phyloP scores from a whole-genome alignment of 2,329 filamentous ascomycete genomes.

The Alternaria conjuncta region DNA sequence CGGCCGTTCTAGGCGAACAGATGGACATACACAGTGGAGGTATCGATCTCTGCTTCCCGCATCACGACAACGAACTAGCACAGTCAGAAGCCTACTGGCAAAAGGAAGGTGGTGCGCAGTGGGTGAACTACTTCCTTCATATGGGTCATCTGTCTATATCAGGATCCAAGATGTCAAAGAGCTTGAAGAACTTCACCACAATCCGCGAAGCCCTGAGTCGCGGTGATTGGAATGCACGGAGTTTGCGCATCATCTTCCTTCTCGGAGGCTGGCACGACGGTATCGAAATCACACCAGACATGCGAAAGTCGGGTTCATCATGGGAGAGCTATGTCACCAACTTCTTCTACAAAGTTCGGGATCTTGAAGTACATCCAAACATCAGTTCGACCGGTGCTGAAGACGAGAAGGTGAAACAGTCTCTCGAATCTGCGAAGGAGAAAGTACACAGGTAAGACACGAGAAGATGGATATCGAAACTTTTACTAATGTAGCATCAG shows the following conservation, averaged over 20 bases:
- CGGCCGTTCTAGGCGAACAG: constrained; percentile 78
- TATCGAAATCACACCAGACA: constrained; percentile 86
- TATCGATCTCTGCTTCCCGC: constrained; percentile 87
- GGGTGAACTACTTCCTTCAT: constrained; percentile 96
- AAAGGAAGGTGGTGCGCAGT: constrained; percentile 61
- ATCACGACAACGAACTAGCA: constrained; percentile 80
- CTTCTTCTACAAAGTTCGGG: constrained; percentile 67
- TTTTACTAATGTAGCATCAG: constrained; percentile 17
- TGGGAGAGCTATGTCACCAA: constrained; percentile 84
- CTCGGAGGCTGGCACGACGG: constrained; percentile 90
- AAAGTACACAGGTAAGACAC: constrained; percentile 57
- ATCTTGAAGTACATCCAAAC: constrained; percentile 51
- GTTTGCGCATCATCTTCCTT: constrained; percentile 84
- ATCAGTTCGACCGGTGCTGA: constrained; percentile 36
- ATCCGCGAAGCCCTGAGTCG: constrained; percentile 79
- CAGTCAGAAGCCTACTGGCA: constrained; percentile 86
- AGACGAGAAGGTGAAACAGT: constrained; percentile 53
- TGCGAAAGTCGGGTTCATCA: constrained; percentile 73
- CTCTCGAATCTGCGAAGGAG: constrained; percentile 61
- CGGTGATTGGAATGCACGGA: constrained; percentile 76
- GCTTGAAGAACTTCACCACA: constrained; percentile 93
- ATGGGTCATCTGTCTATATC: constrained; percentile 92
- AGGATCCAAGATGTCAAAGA: constrained; percentile 95
- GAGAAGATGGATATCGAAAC: background rate
- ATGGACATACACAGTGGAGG: constrained; percentile 96